Evolutionary conservation across 2,329 filamentous ascomycete species (phyloP).

Genomic region (Gaeumannomyces sp.): DNA sequence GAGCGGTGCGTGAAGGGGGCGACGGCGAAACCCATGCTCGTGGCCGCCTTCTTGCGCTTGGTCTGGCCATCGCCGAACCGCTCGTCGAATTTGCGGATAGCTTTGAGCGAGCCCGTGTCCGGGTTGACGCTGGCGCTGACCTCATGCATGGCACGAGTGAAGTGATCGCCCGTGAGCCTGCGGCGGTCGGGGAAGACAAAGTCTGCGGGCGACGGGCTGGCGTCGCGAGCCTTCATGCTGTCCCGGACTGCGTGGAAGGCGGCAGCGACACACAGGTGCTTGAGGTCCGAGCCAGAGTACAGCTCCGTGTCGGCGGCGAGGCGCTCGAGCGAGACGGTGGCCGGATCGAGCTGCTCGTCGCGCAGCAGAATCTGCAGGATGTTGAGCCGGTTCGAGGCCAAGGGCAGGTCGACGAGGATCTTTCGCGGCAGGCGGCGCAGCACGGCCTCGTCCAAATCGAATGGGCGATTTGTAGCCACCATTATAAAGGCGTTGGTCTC

Average conservation of each 20-base stretch:
- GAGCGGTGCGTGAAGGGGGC: constrained; percentile 31
- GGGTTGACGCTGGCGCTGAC: constrained; percentile 90
- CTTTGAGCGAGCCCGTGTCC: constrained; percentile 80
- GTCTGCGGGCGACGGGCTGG: constrained; percentile 30
- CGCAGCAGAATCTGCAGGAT: constrained; percentile 66
- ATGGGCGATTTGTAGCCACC: constrained; percentile 93
- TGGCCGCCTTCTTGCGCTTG: constrained; percentile 53
- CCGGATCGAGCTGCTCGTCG: constrained; percentile 54
- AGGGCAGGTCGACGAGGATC: constrained; percentile 67
- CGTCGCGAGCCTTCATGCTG: constrained; percentile 43
- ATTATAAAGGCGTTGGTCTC: constrained; percentile 82
- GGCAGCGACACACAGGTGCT: constrained; percentile 74
- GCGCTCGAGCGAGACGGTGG: constrained; percentile 51
- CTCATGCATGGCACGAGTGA: constrained; percentile 78
- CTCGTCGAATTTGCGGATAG: constrained; percentile 92
- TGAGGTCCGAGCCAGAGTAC: constrained; percentile 78
- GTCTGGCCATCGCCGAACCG: constrained; percentile 80
- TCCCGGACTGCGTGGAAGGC: constrained; percentile 75
- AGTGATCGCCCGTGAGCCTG: constrained; percentile 62
- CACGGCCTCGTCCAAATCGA: constrained; percentile 86
- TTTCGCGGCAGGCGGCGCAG: constrained; percentile 68
- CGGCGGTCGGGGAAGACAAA: constrained; percentile 64
- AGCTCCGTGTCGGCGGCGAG: constrained; percentile 64
- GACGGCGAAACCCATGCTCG: constrained; percentile 54
- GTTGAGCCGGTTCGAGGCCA: constrained; percentile 49